Conservation (phyloP, 371 early-diverging fungal genomes). For the Rhizopus arrhizus region DNA sequence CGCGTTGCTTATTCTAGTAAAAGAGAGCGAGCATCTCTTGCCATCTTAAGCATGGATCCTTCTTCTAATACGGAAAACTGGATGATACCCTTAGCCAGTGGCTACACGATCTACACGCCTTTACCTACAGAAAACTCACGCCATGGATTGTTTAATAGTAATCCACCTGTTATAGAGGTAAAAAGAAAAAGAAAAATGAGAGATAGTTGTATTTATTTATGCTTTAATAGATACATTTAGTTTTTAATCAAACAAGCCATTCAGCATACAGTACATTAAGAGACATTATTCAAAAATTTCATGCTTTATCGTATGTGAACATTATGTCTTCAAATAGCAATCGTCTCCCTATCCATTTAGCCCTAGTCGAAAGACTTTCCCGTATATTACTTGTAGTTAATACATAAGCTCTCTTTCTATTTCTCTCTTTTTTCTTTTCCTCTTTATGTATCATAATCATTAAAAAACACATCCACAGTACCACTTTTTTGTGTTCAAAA, state of each 20-base stretch:
- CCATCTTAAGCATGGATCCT: conserved; percentile 25
- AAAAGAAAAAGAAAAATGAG: background rate
- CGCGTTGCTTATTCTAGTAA: conserved; percentile 57
- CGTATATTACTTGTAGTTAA: conserved; percentile 41
- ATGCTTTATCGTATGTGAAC: conserved; percentile 59
- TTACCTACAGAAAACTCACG: conserved; percentile 42
- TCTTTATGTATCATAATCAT: too few species aligned
- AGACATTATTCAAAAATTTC: conserved; percentile 60
- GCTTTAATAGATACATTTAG: conserved; percentile 36
- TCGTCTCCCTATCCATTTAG: conserved; percentile 57
- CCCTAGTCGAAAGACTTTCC: conserved; percentile 54
- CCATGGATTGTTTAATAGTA: conserved; percentile 46
- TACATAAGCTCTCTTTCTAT: conserved; percentile 2
- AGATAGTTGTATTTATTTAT: background rate
- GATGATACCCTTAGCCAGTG: conserved; percentile 64
- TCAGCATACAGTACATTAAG: conserved; percentile 51
- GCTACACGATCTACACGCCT: conserved; percentile 55
- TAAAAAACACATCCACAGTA: too few species aligned
- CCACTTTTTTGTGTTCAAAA: background rate
- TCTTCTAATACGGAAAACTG: conserved; percentile 41
- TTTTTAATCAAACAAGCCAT: conserved; percentile 49
- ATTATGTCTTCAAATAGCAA: conserved; percentile 53
- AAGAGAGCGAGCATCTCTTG: conserved; percentile 38
- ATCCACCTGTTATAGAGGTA: conserved; percentile 56
- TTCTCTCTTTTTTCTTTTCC: background rate